Conservation (phyloP, 495 filamentous ascomycete genomes). For the Paragyromitra xinjiangensis region DNA sequence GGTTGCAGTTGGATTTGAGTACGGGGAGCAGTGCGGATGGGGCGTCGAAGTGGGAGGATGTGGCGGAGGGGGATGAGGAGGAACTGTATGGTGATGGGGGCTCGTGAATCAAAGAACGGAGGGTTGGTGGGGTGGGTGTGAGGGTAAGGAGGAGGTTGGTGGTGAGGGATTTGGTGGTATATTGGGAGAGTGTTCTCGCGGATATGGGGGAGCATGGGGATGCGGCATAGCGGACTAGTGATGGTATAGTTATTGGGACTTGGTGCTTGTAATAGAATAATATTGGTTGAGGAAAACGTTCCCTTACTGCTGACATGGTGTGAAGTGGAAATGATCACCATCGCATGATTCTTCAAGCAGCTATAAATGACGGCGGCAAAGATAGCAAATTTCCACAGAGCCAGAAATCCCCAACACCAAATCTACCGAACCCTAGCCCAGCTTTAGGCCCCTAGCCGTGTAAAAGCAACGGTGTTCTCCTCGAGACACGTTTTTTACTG, state of each 20-base stretch:
- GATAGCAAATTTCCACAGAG: no score
- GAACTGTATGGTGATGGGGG: slow-evolving; percentile 55
- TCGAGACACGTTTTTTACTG: no score
- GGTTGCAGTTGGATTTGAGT: slow-evolving; percentile 29
- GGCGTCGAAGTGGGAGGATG: slow-evolving; percentile 49
- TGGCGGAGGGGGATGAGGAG: slow-evolving; percentile 58
- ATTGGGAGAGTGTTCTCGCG: slow-evolving; percentile 45
- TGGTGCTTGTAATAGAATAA: neutral
- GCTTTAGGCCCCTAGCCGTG: no score
- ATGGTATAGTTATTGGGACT: neutral
- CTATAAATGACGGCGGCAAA: no score
- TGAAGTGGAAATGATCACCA: neutral
- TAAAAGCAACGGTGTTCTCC: no score
- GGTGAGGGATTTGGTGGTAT: slow-evolving; percentile 36
- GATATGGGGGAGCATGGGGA: neutral
- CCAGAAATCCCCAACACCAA: no score
- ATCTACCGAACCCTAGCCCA: no score
- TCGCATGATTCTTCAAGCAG: neutral
- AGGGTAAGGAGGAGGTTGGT: slow-evolving; percentile 4
- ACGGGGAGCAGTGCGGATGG: slow-evolving; percentile 28
- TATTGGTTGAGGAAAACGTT: neutral
- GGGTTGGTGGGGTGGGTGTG: neutral
- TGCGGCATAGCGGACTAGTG: neutral
- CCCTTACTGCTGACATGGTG: neutral
- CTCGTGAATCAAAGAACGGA: slow-evolving; percentile 30